These are phyloP conservation scores for Erysimum cheiranthoides DNA, from an alignment of 345 rosid species.

Conservation along the genomic window DNA sequence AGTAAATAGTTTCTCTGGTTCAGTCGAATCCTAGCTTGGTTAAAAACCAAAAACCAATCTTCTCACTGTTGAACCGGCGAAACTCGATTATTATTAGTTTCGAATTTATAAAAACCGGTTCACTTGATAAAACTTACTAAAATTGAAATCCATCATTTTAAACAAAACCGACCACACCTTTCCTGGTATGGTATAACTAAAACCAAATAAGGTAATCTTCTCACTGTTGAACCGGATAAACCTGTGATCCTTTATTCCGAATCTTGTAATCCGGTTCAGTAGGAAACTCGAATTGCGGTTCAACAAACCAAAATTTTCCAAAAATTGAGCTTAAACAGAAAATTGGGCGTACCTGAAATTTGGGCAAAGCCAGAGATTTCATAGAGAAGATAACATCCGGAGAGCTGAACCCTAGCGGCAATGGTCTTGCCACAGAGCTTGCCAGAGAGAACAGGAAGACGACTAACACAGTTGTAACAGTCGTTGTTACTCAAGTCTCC, in stretches of 20 bases:
- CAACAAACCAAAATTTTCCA: neutral
- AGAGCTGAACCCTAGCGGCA: constrained; percentile 84
- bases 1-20: neutral
- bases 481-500: constrained; percentile 79
- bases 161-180: too few relatives aligned
- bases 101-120: neutral
- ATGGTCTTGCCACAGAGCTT: constrained; percentile 78
- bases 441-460: constrained; percentile 73
- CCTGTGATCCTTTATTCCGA: neutral
- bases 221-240: constrained; percentile 3
- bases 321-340: neutral
- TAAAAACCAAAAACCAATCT: neutral
- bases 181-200: constrained; percentile 2
- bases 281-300: constrained; percentile 13
- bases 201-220: neutral
- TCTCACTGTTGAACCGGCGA: neutral
- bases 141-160: too few relatives aligned
- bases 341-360: constrained; percentile 52
- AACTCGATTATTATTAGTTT: neutral
- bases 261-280: neutral
- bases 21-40: neutral
- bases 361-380: constrained; percentile 83
- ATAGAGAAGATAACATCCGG: constrained; percentile 86
- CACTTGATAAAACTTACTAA: neutral
- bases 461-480: constrained; percentile 93